Evolutionary conservation across 805 yeast species (phyloP).

Genomic region (Ogataea polymorpha): DNA sequence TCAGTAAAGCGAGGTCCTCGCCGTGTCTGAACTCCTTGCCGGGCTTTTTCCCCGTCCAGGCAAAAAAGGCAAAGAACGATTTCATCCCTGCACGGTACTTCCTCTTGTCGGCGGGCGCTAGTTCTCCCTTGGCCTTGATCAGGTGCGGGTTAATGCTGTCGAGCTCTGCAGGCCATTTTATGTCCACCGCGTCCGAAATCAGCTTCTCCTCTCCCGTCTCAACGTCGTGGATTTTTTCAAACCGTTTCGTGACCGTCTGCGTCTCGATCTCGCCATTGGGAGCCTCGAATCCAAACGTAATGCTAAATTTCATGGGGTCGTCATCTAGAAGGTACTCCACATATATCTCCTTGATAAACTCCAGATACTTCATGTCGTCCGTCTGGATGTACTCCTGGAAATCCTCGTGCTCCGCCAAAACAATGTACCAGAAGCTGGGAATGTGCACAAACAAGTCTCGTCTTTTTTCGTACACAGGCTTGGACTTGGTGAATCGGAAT

Average conservation of each 20-base stretch:
- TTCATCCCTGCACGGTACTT: conserved; percentile 70
- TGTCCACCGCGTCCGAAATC: conserved; percentile 48
- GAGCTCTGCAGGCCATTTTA: conserved; percentile 71
- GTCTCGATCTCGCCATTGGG: conserved; percentile 46
- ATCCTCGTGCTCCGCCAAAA: conserved; percentile 78
- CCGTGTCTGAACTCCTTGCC: conserved; percentile 79
- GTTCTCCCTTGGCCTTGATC: conserved; percentile 39
- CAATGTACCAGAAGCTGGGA: conserved; percentile 86
- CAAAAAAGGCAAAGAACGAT: conserved; percentile 83
- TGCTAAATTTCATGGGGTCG: conserved; percentile 49
- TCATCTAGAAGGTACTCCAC: conserved; percentile 48
- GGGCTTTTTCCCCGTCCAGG: conserved; percentile 77
- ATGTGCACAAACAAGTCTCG: conserved; percentile 49
- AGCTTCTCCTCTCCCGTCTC: conserved; percentile 56
- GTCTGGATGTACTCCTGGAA: conserved; percentile 76
- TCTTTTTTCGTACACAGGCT: conserved; percentile 57
- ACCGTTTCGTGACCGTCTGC: conserved; percentile 60
- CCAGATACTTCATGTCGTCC: conserved; percentile 75
- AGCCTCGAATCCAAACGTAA: conserved; percentile 56
- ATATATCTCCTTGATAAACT: conserved; percentile 58
- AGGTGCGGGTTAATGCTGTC: conserved; percentile 51
- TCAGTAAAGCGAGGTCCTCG: conserved; percentile 67
- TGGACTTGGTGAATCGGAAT: conserved; percentile 49
- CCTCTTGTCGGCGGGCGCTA: conserved; percentile 52
- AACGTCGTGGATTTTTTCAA: conserved; percentile 42